Evolutionary conservation across 306 rosid species (phyloP).

Genomic region (Sicyos baderoa): DNA sequence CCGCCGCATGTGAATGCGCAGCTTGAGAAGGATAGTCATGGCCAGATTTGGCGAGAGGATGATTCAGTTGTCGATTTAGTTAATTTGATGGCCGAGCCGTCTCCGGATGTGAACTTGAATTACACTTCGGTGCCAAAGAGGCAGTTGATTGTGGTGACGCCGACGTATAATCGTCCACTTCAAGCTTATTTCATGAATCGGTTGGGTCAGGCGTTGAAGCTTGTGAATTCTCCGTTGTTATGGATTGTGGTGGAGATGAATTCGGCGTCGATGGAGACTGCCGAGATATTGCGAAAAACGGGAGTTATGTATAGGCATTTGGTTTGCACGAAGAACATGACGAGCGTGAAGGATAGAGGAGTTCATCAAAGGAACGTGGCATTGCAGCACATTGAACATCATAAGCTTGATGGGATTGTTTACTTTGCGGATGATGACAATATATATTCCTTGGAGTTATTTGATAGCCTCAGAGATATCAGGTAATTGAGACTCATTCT

Average conservation of each 20-base stretch:
- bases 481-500: conserved; percentile 35
- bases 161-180: conserved; percentile 60
- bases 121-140: conserved; percentile 49
- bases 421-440: conserved; percentile 93
- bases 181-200: conserved; percentile 75
- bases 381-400: conserved; percentile 84
- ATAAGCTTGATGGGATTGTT: conserved; percentile 78
- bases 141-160: conserved; percentile 78
- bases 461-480: conserved; percentile 62
- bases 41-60: conserved; percentile 9
- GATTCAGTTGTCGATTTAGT: conserved; percentile 28
- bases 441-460: conserved; percentile 68
- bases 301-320: conserved; percentile 88
- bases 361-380: conserved; percentile 89
- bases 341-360: conserved; percentile 73
- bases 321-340: conserved; percentile 54
- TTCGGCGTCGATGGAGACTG: conserved; percentile 78
- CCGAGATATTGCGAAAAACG: conserved; percentile 79
- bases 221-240: conserved; percentile 68
- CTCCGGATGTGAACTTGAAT: conserved; percentile 6
- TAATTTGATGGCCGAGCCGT: conserved; percentile 23
- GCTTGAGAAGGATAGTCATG: conserved; percentile 15
- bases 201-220: conserved; percentile 62
- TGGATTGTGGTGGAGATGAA: conserved; percentile 91
- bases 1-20: no score